Base-by-base conservation (phyloP, 139 green algal species). In the Zygnema cylindricum region DNA sequence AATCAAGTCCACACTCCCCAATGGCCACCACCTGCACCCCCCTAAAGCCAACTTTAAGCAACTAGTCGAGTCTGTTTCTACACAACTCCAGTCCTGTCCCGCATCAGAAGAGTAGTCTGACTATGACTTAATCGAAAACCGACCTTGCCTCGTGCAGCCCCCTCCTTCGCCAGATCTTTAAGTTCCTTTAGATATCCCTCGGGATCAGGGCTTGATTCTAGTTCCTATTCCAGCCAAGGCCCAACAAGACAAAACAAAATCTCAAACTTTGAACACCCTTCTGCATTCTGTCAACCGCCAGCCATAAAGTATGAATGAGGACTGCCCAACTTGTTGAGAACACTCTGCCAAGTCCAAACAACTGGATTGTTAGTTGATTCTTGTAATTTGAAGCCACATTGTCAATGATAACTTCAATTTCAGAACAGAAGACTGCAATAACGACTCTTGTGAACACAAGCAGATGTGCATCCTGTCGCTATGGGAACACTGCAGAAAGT, bases 1-100 rank as follows among this genome's bases (percentile, higher is more conserved):
- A 96, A 82, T 97, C 95, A 0, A 98, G 92, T 0, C 96, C 96
- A 69, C 94, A 96, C 91, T 98, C 96, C 2, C 96, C 96, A 1
- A 98, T 87, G 2, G 96, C 96, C 43, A 98, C 95, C 33, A 97
- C 90, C 36, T 63, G 55, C 35, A 63, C 77, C 3, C 1, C 57
- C 22, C 30, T 16, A 41, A 36, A 35, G 43, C 49, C n/a, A 36
- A 76, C n/a, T 55, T 43, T 23, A 83, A 83, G 1, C 40, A 32
- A 88, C 22, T n/a, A n/a, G n/a, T n/a, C n/a, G n/a, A 79, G 40
- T 11, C 39, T 57, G 39, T 79, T 79, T 79, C 25, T 86, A 7
- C 0, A 36, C 32, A 84, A 86, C 38, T 30, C 23, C n/a, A 7
- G 25, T 2, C 38, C 33, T 71, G 30, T 22, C 1, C 1, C 1